Conservation (phyloP, 1,284 basidiomycete genomes). For the Moesziomyces sp. region DNA sequence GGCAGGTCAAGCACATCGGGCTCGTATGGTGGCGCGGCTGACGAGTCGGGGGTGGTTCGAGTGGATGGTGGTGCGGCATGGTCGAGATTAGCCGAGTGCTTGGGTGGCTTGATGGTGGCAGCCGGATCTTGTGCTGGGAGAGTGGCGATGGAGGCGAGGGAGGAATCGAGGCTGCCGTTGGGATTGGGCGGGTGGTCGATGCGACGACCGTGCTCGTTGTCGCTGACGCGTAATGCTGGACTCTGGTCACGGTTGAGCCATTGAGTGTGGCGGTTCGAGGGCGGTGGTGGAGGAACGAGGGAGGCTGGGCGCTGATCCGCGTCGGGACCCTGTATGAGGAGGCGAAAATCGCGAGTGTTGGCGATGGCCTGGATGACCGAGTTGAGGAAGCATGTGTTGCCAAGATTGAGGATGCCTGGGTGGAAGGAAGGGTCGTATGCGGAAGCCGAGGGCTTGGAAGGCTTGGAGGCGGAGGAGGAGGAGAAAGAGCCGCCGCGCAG, state of each 20-base stretch:
- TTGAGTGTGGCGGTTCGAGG: constrained; percentile 11
- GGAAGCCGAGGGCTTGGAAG: constrained; percentile 69
- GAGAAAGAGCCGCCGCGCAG: constrained; percentile 80
- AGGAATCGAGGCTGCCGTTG: constrained; percentile 25
- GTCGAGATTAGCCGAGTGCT: constrained; percentile 7
- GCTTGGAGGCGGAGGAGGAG: constrained; percentile 83
- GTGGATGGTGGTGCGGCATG: not conserved
- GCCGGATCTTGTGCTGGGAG: constrained; percentile 26
- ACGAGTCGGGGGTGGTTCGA: not conserved
- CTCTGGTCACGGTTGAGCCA: constrained; percentile 45
- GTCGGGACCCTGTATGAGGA: constrained; percentile 70
- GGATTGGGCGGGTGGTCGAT: constrained; percentile 25
- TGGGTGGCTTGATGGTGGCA: constrained; percentile 36
- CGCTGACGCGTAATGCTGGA: constrained; percentile 50
- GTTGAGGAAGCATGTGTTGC: constrained; percentile 93
- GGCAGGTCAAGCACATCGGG: constrained; percentile 44
- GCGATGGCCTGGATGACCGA: constrained; percentile 82
- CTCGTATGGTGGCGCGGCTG: constrained; percentile 19
- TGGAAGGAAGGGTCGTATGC: constrained; percentile 59
- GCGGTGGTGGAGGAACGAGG: not conserved
- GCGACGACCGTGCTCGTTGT: constrained; percentile 49
- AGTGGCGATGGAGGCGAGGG: constrained; percentile 26
- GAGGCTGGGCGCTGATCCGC: constrained; percentile 5
- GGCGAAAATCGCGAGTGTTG: constrained; percentile 74
- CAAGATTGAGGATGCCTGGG: constrained; percentile 82